Evolutionary conservation across 352 stramenopile species (phyloP), one percentile per base, ranked within the genome.

Genomic region (Pythium sp.): DNA sequence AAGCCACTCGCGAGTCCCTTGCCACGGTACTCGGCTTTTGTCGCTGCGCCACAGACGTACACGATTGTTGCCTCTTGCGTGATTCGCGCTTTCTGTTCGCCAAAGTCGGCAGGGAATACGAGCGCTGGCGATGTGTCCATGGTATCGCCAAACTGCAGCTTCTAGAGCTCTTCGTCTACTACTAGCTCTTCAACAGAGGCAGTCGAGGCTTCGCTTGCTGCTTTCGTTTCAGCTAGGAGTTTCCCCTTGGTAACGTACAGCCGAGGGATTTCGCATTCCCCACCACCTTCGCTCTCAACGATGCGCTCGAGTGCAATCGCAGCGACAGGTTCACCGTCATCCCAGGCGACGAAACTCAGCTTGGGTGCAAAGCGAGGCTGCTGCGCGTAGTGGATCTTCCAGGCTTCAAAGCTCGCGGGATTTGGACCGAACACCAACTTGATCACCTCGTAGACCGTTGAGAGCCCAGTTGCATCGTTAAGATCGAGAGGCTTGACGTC

Each of bases 301-400:
- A 49, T 62, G 56, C 56, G 56, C 32, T 62, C 56, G 20, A 62
- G 8, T n/a, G 14, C 41, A 15, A 47, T 47, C 41, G 41, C 7
- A 26, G 36, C 30, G 43, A 8, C 18, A 34, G 30, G 12, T 20
- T 62, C 56, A 51, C 20, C 7, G 32, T 18, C 24, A 30, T 69
- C n/a, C 51, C 51, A 36, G 11, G 51, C 24, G 24, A 34, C 51
- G 11, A 58, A 72, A 36, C 56, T 72, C 5, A 75, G 51, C 55
- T 75, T 65, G 0, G 70, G 36, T 0, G 56, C 70, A 20, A 75
- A 67, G 1, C 65, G 61, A 8, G 70, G 70, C n/a, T 62, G 47
- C 58, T 72, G 34, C 22, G 56, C 15, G 38, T 70, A 75, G 41
- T 68, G 66, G n/a, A 36, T 20, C 58, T 70, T 70, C 70, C 65